phyloP scores from a whole-genome alignment of 768 basidiomycete genomes.

The Rhizopogon vinicolor region DNA sequence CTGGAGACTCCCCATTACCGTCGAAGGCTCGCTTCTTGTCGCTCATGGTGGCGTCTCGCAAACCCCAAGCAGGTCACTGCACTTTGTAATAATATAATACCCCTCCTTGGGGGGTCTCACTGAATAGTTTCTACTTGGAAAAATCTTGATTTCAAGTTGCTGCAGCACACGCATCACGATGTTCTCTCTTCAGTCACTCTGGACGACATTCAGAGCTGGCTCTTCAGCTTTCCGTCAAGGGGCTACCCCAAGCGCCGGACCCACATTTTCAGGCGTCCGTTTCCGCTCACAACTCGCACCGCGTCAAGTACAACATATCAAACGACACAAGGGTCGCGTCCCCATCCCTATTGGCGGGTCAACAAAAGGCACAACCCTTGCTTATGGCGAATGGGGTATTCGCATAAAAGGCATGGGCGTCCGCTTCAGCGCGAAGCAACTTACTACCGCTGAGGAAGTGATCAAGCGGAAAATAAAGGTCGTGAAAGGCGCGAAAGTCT shows the following conservation, averaged over 20 bases:
- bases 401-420: constrained; percentile 80
- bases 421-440: constrained; percentile 83
- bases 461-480: constrained; percentile 86
- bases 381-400: constrained; percentile 90
- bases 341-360: constrained; percentile 88
- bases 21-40: constrained; percentile 64
- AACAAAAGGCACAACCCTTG: constrained; percentile 87
- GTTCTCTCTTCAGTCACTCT: not conserved
- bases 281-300: constrained; percentile 72
- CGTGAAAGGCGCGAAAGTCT: constrained; percentile 85
- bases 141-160: too few species aligned
- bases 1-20: constrained; percentile 42
- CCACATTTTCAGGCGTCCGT: constrained; percentile 19
- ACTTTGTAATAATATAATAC: not conserved
- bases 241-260: constrained; percentile 5
- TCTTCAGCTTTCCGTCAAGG: not conserved
- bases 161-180: not conserved
- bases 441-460: constrained; percentile 81
- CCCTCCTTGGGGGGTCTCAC: constrained; percentile 14
- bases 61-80: not conserved
- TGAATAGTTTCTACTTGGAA: too few species aligned
- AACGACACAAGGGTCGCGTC: constrained; percentile 86
- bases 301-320: constrained; percentile 74
- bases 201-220: not conserved
- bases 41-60: constrained; percentile 40